Conservation (phyloP, 2,329 filamentous ascomycete genomes). For the Hypoxylon sp. region DNA sequence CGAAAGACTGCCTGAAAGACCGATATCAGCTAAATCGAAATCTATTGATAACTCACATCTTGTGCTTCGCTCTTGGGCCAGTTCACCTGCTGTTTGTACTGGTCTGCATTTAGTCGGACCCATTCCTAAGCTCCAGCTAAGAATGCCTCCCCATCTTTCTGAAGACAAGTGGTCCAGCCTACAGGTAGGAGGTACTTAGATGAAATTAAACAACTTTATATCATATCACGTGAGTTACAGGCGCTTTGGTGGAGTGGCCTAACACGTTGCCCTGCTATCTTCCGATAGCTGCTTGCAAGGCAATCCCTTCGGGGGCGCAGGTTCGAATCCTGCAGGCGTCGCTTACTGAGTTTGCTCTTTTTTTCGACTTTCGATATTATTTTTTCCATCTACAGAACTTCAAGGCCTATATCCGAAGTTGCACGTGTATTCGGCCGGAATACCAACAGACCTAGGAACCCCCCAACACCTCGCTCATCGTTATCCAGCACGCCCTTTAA, state of each 20-base stretch:
- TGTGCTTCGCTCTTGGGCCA: neutral
- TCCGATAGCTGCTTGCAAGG: neutral
- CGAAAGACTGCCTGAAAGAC: too few species aligned
- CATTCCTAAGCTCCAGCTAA: too few species aligned
- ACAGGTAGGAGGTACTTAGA: too few species aligned
- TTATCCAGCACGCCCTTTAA: slow-evolving; percentile 8
- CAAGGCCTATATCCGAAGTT: neutral
- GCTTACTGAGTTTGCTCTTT: neutral
- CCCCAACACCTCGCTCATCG: neutral
- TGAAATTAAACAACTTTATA: neutral
- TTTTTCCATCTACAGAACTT: neutral
- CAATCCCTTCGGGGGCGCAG: neutral
- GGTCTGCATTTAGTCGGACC: too few species aligned
- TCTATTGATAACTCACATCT: neutral
- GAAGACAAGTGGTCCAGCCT: too few species aligned
- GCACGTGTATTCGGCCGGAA: neutral
- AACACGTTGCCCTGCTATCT: neutral
- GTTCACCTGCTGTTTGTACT: too few species aligned
- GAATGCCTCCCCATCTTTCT: too few species aligned
- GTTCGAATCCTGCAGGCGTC: neutral
- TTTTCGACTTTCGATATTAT: neutral
- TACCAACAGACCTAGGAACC: neutral
- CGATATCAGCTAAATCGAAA: neutral
- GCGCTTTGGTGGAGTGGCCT: neutral
- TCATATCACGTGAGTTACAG: neutral